Evolutionary conservation across 495 filamentous ascomycete species (phyloP).

Genomic region (Cryomyces antarcticus): DNA sequence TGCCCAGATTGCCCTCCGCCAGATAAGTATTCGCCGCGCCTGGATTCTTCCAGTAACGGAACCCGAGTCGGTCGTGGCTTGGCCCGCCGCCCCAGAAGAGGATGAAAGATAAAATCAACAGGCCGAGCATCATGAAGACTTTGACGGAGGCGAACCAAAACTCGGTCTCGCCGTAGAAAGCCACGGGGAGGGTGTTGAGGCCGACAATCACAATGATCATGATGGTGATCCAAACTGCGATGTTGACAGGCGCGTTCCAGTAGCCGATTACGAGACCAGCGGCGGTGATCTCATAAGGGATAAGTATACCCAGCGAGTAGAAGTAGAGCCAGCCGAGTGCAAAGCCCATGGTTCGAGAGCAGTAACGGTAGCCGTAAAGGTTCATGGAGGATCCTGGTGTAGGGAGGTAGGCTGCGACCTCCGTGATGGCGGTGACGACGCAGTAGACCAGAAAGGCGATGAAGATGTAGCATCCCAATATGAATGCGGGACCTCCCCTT

Average conservation of each 20-base stretch:
- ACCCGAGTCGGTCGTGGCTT: constrained; percentile 23
- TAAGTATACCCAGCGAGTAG: constrained; percentile 17
- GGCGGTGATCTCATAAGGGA: constrained; percentile 18
- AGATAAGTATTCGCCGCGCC: constrained; percentile 24
- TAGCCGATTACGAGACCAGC: constrained; percentile 29
- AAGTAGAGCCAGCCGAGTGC: constrained; percentile 25
- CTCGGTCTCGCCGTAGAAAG: constrained; percentile 37
- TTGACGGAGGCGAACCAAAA: constrained; percentile 41
- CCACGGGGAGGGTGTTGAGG: constrained; percentile 13
- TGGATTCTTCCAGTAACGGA: constrained; percentile 20
- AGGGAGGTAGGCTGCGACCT: constrained; percentile 22
- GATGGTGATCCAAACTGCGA: constrained; percentile 41
- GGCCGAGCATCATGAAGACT: constrained; percentile 40
- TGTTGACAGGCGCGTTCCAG: constrained; percentile 31
- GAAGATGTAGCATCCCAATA: constrained; percentile 24
- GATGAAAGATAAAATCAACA: constrained; percentile 49
- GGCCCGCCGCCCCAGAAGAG: constrained; percentile 41
- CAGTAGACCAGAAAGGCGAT: constrained; percentile 17
- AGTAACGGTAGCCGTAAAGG: constrained; percentile 27
- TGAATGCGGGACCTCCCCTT: constrained; percentile 40
- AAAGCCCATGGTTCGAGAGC: constrained; percentile 28
- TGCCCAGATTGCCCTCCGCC: constrained; percentile 25
- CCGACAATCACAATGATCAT: constrained; percentile 19
- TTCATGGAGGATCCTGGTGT: constrained; percentile 20
- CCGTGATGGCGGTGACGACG: constrained; percentile 16